Base-by-base conservation (phyloP, 768 basidiomycete genomes). In the Pulveroboletus sp. region DNA sequence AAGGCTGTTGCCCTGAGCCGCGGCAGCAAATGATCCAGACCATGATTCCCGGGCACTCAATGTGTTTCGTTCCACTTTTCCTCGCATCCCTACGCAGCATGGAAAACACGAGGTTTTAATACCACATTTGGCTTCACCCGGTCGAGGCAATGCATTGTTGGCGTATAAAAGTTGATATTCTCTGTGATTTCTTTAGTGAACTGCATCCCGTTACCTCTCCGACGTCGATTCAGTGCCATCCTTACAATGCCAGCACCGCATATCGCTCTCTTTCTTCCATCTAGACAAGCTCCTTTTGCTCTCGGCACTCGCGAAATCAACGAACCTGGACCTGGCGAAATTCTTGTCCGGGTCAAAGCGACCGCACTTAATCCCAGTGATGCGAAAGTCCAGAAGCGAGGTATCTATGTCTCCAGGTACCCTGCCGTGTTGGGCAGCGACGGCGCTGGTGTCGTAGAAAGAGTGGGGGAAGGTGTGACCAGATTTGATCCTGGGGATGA, bases 321-420 rank as follows among this genome's bases (percentile, higher is more conserved):
- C 13, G 63, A 62, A 17, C 78, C 79, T 6, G 73, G 74, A 11
- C 70, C 73, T 4, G 74, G 73, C 42, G 76, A 79, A 55, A 58
- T 80, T 23, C 70, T 81, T 37, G 62, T 80, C 58, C 73, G 73
- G 59, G 60, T 80, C 45, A 63, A 70, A 36, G 68, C 80, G 5
- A 71, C 76, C 0, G 72, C 75, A 3, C 62, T 81, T 41, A 80
- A 81, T 52, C 81, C 81, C 2, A 69, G 72, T 13, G 81, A 82
- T 51, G 77, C 76, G 63, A 78, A 77, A 58, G 68, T 79, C 23
- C 76, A 76, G 48, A 71, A 63, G 42, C 66, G 65, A 41, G 71
- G 69, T 2, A 54, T 68, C 23, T 70, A 71, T 46, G 59, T 74
- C 34, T 66, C 70, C 20, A 54, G 68, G 16, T 81, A 65, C 52